These are phyloP conservation scores for Exophiala sp. DNA, from an alignment of 2,329 filamentous ascomycete genomes.

Conservation along the genomic window DNA sequence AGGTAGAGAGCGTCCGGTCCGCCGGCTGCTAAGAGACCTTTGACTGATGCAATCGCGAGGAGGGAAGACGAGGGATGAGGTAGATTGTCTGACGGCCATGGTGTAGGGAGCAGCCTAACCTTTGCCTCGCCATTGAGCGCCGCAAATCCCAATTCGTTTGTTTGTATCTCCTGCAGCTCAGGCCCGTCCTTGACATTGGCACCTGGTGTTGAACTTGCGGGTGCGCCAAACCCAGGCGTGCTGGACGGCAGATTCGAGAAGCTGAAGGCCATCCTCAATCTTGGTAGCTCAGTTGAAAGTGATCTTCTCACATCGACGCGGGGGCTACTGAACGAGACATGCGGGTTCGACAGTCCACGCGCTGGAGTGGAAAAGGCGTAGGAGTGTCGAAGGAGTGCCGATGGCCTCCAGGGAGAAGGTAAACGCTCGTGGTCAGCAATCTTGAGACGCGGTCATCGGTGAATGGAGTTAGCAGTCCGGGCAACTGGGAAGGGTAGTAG, in stretches of 20 bases:
- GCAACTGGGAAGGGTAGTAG: neutral
- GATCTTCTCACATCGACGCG: conserved; percentile 33
- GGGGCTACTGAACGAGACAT: conserved; percentile 21
- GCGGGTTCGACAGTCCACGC: conserved; percentile 38
- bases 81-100: conserved; percentile 64
- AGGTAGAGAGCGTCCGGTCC: conserved; percentile 74
- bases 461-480: neutral
- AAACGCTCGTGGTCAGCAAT: conserved; percentile 43
- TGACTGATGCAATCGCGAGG: conserved; percentile 71
- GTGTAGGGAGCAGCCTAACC: conserved; percentile 66
- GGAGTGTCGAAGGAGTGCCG: conserved; percentile 40
- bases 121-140: conserved; percentile 63
- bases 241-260: conserved; percentile 48
- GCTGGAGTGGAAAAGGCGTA: conserved; percentile 35
- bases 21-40: conserved; percentile 78
- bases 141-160: conserved; percentile 80
- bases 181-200: conserved; percentile 48
- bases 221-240: conserved; percentile 39
- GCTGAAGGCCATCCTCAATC: conserved; percentile 56
- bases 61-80: conserved; percentile 75
- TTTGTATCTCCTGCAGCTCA: conserved; percentile 70
- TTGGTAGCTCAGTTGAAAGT: conserved; percentile 36
- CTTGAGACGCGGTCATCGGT: conserved; percentile 29
- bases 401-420: conserved; percentile 40
- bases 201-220: conserved; percentile 32